Conservation (phyloP, 768 basidiomycete genomes). For the Dendrothele bispora region DNA sequence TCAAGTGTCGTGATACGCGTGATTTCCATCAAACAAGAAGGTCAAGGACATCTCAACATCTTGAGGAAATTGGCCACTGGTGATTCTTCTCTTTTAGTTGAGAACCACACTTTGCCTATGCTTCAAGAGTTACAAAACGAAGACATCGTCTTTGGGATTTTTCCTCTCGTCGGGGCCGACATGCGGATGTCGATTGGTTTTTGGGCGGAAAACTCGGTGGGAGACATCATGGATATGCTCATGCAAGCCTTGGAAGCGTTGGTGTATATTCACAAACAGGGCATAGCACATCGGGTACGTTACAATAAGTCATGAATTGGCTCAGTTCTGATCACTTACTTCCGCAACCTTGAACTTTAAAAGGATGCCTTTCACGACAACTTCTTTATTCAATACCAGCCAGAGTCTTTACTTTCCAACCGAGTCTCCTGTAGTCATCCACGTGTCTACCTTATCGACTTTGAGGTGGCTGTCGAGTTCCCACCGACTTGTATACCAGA, state of each 20-base stretch:
- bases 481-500: slow-evolving; percentile 14
- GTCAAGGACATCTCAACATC: slow-evolving; percentile 21
- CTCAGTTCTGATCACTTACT: not conserved
- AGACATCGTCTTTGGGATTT: slow-evolving; percentile 26
- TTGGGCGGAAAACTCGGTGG: slow-evolving; percentile 29
- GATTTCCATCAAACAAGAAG: too few relatives aligned
- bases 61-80: slow-evolving; percentile 19
- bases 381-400: slow-evolving; percentile 30
- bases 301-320: too few relatives aligned
- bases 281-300: slow-evolving; percentile 28
- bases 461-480: slow-evolving; percentile 28
- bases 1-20: too few relatives aligned
- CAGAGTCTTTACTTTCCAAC: slow-evolving; percentile 21
- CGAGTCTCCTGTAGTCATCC: slow-evolving; percentile 17
- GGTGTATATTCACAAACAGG: slow-evolving; percentile 19
- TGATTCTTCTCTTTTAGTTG: slow-evolving; percentile 7
- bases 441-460: slow-evolving; percentile 31
- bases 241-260: slow-evolving; percentile 28
- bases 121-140: slow-evolving; percentile 22
- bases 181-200: slow-evolving; percentile 9
- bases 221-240: slow-evolving; percentile 28
- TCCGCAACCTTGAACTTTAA: not conserved
- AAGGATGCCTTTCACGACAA: slow-evolving; percentile 32
- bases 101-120: slow-evolving; percentile 28
- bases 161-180: slow-evolving; percentile 19